phyloP scores from a whole-genome alignment of 2,329 filamentous ascomycete species.

The Aureobasidium uvarum region DNA sequence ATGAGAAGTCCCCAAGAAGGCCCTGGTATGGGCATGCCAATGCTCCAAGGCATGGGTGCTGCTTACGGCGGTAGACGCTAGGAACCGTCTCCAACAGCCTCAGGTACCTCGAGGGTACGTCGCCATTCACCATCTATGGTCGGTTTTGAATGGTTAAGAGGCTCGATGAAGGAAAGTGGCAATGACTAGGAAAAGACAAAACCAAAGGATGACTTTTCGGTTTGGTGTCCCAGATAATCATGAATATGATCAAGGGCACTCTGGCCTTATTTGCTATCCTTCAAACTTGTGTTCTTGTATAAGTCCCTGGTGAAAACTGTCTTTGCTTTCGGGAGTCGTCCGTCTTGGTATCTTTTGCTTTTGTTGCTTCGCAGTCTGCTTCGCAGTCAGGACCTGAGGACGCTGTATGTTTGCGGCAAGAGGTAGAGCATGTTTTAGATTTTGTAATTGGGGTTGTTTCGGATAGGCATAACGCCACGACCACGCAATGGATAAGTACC shows the following conservation, averaged over 20 bases:
- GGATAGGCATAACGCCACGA: not conserved
- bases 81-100: not conserved
- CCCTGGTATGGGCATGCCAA: conserved; percentile 16
- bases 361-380: not conserved
- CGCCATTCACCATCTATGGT: not conserved
- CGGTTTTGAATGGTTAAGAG: not conserved
- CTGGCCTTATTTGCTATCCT: conserved; percentile 8
- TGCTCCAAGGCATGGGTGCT: conserved; percentile 18
- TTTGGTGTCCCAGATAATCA: conserved; percentile 10
- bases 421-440: not conserved
- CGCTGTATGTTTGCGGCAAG: not conserved
- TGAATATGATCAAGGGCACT: conserved; percentile 8
- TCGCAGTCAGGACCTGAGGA: not conserved
- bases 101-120: not conserved
- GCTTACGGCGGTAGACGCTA: conserved; percentile 19
- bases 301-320: not conserved
- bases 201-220: not conserved
- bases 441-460: not conserved
- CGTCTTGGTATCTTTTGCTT: not conserved
- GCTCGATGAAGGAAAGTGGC: not conserved
- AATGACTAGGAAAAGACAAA: conserved; percentile 15
- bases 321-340: not conserved
- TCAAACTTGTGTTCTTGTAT: not conserved
- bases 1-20: conserved; percentile 22
- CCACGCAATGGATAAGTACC: fast-evolving